Conservation (phyloP, 2,329 filamentous ascomycete species). For the Neonectria punicea region DNA sequence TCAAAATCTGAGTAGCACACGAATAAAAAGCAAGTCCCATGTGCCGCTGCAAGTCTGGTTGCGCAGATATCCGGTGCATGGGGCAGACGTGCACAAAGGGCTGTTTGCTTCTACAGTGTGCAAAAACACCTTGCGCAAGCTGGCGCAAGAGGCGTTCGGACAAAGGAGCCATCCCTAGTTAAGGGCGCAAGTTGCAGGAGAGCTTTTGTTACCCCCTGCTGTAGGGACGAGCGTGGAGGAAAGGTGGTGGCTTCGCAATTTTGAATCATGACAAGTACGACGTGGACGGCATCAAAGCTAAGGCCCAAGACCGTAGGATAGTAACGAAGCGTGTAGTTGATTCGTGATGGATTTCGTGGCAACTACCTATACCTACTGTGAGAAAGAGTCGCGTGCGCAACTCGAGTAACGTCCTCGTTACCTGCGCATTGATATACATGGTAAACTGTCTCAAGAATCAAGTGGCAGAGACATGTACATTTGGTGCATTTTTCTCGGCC, state of each 20-base stretch:
- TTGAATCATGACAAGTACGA: conserved; percentile 1
- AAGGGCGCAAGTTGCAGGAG: conserved; percentile 5
- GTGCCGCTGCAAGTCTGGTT: conserved; percentile 20
- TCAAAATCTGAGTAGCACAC: neutral
- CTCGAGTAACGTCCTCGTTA: conserved; percentile 10
- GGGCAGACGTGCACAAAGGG: conserved; percentile 17
- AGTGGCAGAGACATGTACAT: conserved; percentile 30
- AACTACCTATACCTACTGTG: neutral
- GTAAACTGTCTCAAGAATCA: conserved; percentile 14
- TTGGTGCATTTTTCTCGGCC: conserved; percentile 26
- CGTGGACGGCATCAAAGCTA: conserved; percentile 7
- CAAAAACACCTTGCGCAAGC: neutral
- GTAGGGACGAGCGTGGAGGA: neutral
- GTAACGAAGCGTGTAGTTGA: neutral
- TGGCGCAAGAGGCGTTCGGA: neutral
- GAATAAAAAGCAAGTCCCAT: conserved; percentile 20
- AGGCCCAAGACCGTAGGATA: neutral
- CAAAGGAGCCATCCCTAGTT: conserved; percentile 2
- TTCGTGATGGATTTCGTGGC: neutral
- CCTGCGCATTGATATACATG: conserved; percentile 32
- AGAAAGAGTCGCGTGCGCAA: conserved; percentile 10
- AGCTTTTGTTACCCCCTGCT: neutral
- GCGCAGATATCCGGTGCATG: conserved; percentile 22
- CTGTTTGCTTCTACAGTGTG: conserved; percentile 40
- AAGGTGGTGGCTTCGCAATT: conserved; percentile 1